phyloP scores from a whole-genome alignment of 768 basidiomycete species.

The Lactifluus rugatus region DNA sequence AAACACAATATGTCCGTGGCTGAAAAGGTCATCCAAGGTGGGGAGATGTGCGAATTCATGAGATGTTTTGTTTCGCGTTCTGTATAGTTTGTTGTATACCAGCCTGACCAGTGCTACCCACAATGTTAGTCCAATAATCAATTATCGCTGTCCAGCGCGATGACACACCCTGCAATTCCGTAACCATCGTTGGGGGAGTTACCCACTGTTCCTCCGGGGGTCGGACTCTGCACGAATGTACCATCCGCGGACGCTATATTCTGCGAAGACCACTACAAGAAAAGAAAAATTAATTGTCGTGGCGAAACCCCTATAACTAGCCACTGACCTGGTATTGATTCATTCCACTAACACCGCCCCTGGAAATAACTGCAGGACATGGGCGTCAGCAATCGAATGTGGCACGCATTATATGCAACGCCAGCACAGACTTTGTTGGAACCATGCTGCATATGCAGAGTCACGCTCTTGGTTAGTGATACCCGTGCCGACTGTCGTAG shows the following conservation, averaged over 20 bases:
- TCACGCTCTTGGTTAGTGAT: not conserved
- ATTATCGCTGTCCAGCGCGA: not conserved
- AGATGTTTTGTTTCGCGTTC: not conserved
- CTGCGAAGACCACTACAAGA: constrained; percentile 14
- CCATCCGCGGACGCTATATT: not conserved
- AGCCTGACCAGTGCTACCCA: not conserved
- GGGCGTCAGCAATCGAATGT: not conserved
- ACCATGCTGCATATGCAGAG: constrained; percentile 8
- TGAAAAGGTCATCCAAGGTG: not conserved
- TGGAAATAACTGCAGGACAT: not conserved
- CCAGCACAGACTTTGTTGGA: not conserved
- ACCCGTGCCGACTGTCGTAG: not conserved
- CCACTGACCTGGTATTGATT: constrained; percentile 15
- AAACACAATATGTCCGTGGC: not conserved
- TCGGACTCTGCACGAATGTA: constrained; percentile 9
- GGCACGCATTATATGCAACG: not conserved
- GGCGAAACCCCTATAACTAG: not conserved
- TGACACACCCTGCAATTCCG: constrained; percentile 13
- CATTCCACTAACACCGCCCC: constrained; percentile 7
- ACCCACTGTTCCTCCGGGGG: not conserved
- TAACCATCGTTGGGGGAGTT: constrained; percentile 18
- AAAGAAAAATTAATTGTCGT: not conserved
- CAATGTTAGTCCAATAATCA: not conserved
- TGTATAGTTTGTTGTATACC: not conserved
- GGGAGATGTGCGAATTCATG: not conserved